Evolutionary conservation across 2,329 filamentous ascomycete genomes (phyloP), one percentile per base, ranked within the genome.

Genomic region (Ascochyta clinopodiicola): DNA sequence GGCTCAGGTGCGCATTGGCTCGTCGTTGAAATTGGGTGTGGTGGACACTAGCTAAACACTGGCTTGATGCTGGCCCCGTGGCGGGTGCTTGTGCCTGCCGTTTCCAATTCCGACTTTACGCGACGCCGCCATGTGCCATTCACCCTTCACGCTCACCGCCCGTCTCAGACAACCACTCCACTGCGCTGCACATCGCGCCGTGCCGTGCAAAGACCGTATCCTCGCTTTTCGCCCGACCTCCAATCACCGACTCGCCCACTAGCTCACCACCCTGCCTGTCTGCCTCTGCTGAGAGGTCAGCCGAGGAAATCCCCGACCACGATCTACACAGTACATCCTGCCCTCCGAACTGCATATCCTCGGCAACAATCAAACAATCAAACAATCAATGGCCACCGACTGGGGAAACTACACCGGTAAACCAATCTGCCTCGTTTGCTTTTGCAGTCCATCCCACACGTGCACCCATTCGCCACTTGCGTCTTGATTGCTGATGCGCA

Each of bases 361-460:
- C 42, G 49, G 45, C 56, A 59, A 24, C 22, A 6, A 6, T 6
- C 17, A 17, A 17, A 17, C 17, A 17, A 17, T 17, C 17, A 17
- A 42, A 31, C 59, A 51, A 68, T 70, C 57, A 54, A 72, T 71
- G 67, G 54, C 68, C 54, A 70, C 72, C 51, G 57, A 59, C 57
- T 71, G 62, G 62, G 72, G 73, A 48, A 75, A 75, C 57, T 74
- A 75, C 57, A 59, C 58, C 48, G 61, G 69, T 68, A 60, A 40
- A 56, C 61, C 44, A 39, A 42, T 39, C 57, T 45, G 51, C 58
- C 22, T 42, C 36, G 24, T 24, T 34, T 37, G 43, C 19, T 19
- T 7, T 51, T 51, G 31, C 43, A 38, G 38, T 37, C 8, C 27
- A 15, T 46, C 12, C 51, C 36, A 37, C 25, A 35, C 31, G n/a